A percentile compares a stretch with the other conserved stretches of the same genome.
Conservation (phyloP, 2,329 filamentous ascomycete genomes). For the Coniochaeta sp. region DNA sequence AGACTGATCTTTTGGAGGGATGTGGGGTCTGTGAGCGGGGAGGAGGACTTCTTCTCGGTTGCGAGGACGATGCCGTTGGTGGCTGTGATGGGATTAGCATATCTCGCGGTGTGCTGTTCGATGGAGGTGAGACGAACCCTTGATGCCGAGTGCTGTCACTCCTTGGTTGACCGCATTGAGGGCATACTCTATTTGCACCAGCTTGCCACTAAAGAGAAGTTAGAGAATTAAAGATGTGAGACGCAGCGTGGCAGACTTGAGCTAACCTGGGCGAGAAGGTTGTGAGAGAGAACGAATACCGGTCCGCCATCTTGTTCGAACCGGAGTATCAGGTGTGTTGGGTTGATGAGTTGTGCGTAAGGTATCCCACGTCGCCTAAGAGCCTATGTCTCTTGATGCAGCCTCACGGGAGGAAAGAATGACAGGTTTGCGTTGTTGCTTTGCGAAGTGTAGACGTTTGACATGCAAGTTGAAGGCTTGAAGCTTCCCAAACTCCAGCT, state of each 20-base stretch:
- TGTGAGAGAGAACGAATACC: slow-evolving; percentile 98
- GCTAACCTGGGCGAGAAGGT: slow-evolving; percentile 98
- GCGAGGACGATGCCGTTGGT: slow-evolving; percentile 98
- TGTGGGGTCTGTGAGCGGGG: slow-evolving; percentile 88
- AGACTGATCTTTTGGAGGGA: slow-evolving; percentile 96
- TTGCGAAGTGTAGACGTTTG: not conserved
- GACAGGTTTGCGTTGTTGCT: not conserved
- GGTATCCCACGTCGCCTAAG: not conserved
- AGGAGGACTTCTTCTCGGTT: slow-evolving; percentile 99
- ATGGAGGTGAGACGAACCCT: slow-evolving; percentile 53
- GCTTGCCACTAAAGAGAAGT: slow-evolving; percentile 68
- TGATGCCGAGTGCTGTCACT: slow-evolving; percentile 96
- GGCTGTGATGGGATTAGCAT: slow-evolving; percentile 47
- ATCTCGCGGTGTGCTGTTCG: not conserved
- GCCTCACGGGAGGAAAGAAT: not conserved
- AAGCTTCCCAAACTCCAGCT: not conserved
- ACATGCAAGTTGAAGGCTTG: not conserved
- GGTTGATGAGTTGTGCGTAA: not conserved
- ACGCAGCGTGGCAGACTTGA: slow-evolving; percentile 10
- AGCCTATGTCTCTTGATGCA: not conserved
- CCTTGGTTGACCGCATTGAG: slow-evolving; percentile 98
- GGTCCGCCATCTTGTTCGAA: slow-evolving; percentile 68
- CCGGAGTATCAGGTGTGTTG: not conserved
- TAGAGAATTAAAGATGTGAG: slow-evolving; percentile 10
- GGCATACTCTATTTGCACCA: slow-evolving; percentile 98